Evolutionary conservation across 108 stramenopile genomes (phyloP).

Genomic region (Nannochloropsis gaditana): DNA sequence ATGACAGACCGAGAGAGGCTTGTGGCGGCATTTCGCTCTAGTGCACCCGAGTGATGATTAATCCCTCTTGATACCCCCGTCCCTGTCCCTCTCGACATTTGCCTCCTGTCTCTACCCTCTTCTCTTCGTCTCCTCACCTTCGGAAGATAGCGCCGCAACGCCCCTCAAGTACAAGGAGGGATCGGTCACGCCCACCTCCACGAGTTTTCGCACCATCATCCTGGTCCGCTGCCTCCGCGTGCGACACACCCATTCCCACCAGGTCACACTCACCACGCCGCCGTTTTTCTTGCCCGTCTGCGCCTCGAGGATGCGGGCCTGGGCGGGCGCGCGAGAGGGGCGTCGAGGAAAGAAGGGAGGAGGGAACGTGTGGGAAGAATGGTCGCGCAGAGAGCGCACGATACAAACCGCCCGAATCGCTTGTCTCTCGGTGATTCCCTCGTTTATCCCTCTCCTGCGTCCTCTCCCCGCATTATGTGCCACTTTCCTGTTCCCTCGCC

Average conservation of each 20-base stretch:
- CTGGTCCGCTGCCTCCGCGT: background rate
- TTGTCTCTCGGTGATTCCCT: background rate
- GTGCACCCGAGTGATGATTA: too few species aligned
- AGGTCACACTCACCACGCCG: background rate
- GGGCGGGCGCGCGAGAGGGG: background rate
- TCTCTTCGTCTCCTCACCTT: background rate
- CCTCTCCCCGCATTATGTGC: background rate
- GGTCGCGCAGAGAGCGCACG: background rate
- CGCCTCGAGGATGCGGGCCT: background rate
- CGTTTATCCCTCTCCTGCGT: background rate
- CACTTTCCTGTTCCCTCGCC: background rate
- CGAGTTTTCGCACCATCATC: background rate
- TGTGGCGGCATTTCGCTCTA: background rate
- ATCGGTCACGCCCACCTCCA: slow-evolving; percentile 4
- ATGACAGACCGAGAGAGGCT: background rate
- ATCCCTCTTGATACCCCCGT: background rate
- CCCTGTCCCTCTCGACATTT: background rate
- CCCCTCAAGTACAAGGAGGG: slow-evolving; percentile 6
- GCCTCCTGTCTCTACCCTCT: background rate
- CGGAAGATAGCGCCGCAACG: background rate
- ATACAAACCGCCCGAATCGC: too few species aligned
- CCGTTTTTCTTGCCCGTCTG: background rate
- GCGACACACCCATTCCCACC: slow-evolving; percentile 1
- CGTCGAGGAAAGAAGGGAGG: background rate
- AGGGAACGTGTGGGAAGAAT: background rate